Percentiles rank a stretch among this genome's conserved stretches.
Conservation (phyloP, 305 asterid genomes). For the Plantago rigida region DNA sequence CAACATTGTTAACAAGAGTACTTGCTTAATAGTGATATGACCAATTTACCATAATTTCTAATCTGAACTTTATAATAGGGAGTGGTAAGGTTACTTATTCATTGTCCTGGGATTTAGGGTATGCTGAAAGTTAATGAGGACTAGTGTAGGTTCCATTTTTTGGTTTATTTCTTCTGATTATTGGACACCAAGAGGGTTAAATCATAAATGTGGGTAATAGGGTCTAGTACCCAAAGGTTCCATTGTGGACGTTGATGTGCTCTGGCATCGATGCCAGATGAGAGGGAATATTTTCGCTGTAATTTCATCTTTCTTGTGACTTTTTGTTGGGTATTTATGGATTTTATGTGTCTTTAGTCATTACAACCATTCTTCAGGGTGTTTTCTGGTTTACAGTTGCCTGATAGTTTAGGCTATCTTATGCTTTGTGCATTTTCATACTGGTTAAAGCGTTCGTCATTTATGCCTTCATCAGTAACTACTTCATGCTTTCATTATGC, state of each 20-base stretch:
- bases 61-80: no score
- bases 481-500: conserved; percentile 4
- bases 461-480: background rate
- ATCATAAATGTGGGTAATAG: background rate
- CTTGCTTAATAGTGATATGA: no score
- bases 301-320: background rate
- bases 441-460: background rate
- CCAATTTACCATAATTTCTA: no score
- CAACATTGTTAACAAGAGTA: no score
- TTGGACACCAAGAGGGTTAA: background rate
- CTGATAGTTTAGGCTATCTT: conserved; percentile 5
- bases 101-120: background rate
- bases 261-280: background rate
- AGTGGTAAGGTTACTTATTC: background rate
- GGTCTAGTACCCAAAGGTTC: no score
- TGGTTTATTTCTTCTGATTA: no score
- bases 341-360: background rate
- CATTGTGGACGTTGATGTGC: background rate
- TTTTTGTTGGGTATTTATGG: background rate
- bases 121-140: background rate
- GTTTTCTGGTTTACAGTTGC: background rate
- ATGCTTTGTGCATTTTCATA: background rate
- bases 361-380: no score
- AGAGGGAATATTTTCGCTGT: background rate
- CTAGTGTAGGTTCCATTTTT: no score